These are phyloP conservation scores for Phoenix dactylifera DNA, from an alignment of 176 grass and related monocot genomes.

Conservation along the genomic window DNA sequence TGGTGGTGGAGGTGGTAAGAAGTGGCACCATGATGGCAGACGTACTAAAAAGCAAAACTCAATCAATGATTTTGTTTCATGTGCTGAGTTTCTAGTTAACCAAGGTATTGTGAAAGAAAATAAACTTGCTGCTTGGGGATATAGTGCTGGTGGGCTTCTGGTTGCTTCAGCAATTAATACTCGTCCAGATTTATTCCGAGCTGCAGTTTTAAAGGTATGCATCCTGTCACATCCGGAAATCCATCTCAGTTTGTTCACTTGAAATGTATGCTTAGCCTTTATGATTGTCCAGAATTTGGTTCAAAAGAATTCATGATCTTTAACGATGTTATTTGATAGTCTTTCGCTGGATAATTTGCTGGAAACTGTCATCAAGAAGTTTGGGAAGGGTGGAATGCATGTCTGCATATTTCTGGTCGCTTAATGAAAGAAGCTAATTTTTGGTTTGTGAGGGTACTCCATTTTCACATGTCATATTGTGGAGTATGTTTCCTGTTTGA, in stretches of 20 bases:
- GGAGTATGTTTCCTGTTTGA: no score
- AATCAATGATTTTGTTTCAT: constrained; percentile 82
- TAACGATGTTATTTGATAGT: no score
- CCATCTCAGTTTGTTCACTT: background rate
- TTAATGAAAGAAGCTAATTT: no score
- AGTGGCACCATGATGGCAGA: constrained; percentile 79
- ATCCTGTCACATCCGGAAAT: background rate
- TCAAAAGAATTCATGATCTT: no score
- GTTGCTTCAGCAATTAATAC: constrained; percentile 85
- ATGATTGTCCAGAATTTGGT: no score
- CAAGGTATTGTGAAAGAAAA: constrained; percentile 77
- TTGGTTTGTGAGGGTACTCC: no score
- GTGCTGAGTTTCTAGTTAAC: constrained; percentile 85
- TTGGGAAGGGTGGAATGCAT: no score
- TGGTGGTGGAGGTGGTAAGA: constrained; percentile 69
- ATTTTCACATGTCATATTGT: no score
- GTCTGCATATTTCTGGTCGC: no score
- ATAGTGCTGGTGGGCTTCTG: constrained; percentile 84
- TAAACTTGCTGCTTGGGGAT: constrained; percentile 91
- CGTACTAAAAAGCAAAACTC: constrained; percentile 66
- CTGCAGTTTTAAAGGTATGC: constrained; percentile 78
- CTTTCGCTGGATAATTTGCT: no score
- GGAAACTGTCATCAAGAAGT: no score
- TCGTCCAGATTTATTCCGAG: constrained; percentile 71
- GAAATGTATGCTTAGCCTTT: no score